Evolutionary conservation across 2,329 filamentous ascomycete genomes (phyloP), one percentile per base, ranked within the genome.

Genomic region (Shiraia sp.): DNA sequence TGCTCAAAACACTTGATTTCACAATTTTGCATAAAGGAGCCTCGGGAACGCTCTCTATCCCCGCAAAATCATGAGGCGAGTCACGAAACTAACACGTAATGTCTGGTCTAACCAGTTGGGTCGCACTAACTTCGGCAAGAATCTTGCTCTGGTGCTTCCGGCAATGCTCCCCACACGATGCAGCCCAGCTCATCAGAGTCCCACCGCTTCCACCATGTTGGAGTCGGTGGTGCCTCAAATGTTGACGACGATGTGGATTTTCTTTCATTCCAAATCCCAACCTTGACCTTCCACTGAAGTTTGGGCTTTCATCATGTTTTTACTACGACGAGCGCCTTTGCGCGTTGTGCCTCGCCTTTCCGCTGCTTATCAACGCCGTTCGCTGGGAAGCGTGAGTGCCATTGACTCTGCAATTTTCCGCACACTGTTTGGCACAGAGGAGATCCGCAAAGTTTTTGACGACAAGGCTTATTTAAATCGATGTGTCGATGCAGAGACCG

Each of bases 391-490:
- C 32, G 63, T 66, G 32, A 64, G 62, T 41, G 63, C 63, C 26
- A 72, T 79, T 36, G 76, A 80, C 53, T 79, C 77, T 5, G 67
- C 69, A 7, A 70, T 80, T 13, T 79, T 79, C 50, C 70, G 75
- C 3, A 76, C 74, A 6, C 59, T 79, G 1, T 79, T 79, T 41
- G 76, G 77, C 8, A 79, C 75, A 1, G 70, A 77, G 4, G 75
- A 78, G 47, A 75, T 78, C 28, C 71, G 76, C 24, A 66, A 75
- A 59, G 65, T 76, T 39, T 79, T 79, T 55, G 71, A 74, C 19
- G 77, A 79, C 42, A 67, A 71, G 47, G 69, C 75, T 7, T 79
- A 79, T 52, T 70, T 79, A 24, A 59, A 68, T 22, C 69, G 71
- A 34, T 75, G 76, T 42, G 69, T 79, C 7, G 74, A 79, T 26